Base-by-base conservation (phyloP, 768 basidiomycete species). In the Lyophyllum decastes region DNA sequence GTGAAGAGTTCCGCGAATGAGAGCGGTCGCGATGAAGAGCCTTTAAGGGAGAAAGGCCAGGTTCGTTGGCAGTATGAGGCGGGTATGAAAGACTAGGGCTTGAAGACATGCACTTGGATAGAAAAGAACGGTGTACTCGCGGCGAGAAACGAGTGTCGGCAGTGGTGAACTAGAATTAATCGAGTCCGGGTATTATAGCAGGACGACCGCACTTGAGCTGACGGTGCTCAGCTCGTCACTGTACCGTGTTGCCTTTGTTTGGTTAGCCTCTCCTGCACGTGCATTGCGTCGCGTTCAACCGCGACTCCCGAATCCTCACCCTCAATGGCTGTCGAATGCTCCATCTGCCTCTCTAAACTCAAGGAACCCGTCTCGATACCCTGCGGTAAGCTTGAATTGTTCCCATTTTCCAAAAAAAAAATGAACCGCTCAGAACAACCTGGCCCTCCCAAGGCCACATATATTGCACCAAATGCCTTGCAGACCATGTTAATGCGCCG, bases 381-480 rank as follows among this genome's bases (percentile, higher is more conserved):
- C 11, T 88, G 87, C 65, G 87, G 87, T 87, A 60, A 56, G 81
- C 63, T 21, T n/a, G 17, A 14, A 2, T 19, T 12, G 41, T n/a
- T 14, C 35, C 33, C 2, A 16, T 27, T 34, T 21, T 19, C 12
- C 14, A 49, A n/a, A n/a, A n/a, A n/a, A n/a, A n/a, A n/a, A n/a
- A n/a, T n/a, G n/a, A n/a, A n/a, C 49, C 46, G 25, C 16, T 43
- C 19, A 45, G 58, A 24, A 41, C 21, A 17, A 38, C 3, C 35
- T 11, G 24, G 55, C 45, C 49, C 4, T 41, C 25, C 19, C 33
- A 38, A 89, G 87, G 87, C 19, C 87, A 89, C 61, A 72, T 89
- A 14, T 85, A 84, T 66, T 89, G 87, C 68, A 77, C 78, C 56
- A 70, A 73, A 16, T 89, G 87, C 60, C 74, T 89, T n/a, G 70